phyloP scores from a whole-genome alignment of 2,329 filamentous ascomycete genomes.

The Colletotrichum lentis region DNA sequence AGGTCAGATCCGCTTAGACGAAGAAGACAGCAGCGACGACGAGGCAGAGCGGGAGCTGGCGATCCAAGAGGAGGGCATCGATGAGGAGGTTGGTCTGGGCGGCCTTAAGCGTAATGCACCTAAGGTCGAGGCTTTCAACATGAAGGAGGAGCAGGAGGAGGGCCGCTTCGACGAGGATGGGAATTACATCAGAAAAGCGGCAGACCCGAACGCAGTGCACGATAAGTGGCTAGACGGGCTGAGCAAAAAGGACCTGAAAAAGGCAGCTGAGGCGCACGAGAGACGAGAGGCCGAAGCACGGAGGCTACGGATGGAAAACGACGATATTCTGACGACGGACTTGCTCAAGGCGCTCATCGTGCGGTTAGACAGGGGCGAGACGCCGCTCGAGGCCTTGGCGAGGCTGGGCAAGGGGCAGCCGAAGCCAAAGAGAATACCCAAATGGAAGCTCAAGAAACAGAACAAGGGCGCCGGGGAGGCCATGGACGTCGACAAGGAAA shows the following conservation, averaged over 20 bases:
- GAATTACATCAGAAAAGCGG: constrained; percentile 90
- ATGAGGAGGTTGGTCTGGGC: constrained; percentile 89
- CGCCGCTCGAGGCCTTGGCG: constrained; percentile 85
- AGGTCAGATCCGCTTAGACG: constrained; percentile 71
- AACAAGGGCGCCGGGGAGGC: constrained; percentile 59
- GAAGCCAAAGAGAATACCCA: constrained; percentile 65
- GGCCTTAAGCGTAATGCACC: constrained; percentile 93
- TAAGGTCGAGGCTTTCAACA: constrained; percentile 95
- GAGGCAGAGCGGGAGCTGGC: constrained; percentile 79
- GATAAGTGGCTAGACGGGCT: constrained; percentile 93
- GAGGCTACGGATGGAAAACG: constrained; percentile 75
- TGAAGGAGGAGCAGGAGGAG: constrained; percentile 88
- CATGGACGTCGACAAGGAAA: constrained; percentile 76
- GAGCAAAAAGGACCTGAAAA: constrained; percentile 92
- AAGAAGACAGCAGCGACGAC: constrained; percentile 66
- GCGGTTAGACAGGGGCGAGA: constrained; percentile 81
- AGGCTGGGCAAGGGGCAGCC: constrained; percentile 75
- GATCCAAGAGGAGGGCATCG: constrained; percentile 77
- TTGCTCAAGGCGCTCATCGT: constrained; percentile 77
- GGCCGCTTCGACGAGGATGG: constrained; percentile 90
- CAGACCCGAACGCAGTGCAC: constrained; percentile 87
- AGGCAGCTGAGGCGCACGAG: constrained; percentile 85
- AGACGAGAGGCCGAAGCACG: constrained; percentile 81
- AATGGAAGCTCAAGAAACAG: constrained; percentile 76
- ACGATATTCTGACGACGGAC: constrained; percentile 76